A percentile compares a stretch with the other conserved stretches of the same genome.
phyloP scores from a whole-genome alignment of 2,329 filamentous ascomycete species.

The Cryphonectria nitschkei region DNA sequence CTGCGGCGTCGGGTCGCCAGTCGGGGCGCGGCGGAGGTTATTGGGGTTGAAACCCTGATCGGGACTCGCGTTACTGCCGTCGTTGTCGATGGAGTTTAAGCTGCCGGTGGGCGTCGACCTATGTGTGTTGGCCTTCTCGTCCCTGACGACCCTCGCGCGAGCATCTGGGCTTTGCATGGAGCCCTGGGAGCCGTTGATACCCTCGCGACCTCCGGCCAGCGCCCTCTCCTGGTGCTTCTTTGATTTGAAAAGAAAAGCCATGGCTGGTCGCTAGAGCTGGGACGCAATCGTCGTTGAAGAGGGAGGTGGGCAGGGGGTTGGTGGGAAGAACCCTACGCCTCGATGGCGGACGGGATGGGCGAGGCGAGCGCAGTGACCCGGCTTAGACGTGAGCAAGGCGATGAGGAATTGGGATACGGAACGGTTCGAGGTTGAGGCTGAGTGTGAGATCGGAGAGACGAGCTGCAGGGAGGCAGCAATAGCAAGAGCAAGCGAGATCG shows the following conservation, averaged over 20 bases:
- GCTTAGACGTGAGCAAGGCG: background rate
- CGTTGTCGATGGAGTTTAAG: slow-evolving; percentile 71
- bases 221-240: slow-evolving; percentile 74
- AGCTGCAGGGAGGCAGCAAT: background rate
- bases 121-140: slow-evolving; percentile 58
- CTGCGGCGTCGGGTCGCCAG: slow-evolving; percentile 52
- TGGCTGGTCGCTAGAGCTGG: slow-evolving; percentile 50
- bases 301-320: background rate
- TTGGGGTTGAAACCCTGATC: slow-evolving; percentile 62
- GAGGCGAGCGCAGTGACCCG: slow-evolving; percentile 2
- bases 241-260: slow-evolving; percentile 84
- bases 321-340: slow-evolving; percentile 36
- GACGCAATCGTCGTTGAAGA: slow-evolving; percentile 34
- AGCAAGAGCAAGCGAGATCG: slow-evolving; percentile 17
- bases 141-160: slow-evolving; percentile 53
- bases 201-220: slow-evolving; percentile 56
- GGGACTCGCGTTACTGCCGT: slow-evolving; percentile 61
- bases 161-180: slow-evolving; percentile 54
- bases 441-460: slow-evolving; percentile 6
- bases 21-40: slow-evolving; percentile 38
- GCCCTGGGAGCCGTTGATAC: slow-evolving; percentile 49
- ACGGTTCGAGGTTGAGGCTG: slow-evolving; percentile 7
- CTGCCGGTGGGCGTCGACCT: slow-evolving; percentile 79
- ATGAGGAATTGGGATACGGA: slow-evolving; percentile 1
- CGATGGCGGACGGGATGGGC: slow-evolving; percentile 14